Evolutionary conservation across 176 grass and related monocot species (phyloP), one percentile per base, ranked within the genome.

Genomic region (Triticum timopheevii): DNA sequence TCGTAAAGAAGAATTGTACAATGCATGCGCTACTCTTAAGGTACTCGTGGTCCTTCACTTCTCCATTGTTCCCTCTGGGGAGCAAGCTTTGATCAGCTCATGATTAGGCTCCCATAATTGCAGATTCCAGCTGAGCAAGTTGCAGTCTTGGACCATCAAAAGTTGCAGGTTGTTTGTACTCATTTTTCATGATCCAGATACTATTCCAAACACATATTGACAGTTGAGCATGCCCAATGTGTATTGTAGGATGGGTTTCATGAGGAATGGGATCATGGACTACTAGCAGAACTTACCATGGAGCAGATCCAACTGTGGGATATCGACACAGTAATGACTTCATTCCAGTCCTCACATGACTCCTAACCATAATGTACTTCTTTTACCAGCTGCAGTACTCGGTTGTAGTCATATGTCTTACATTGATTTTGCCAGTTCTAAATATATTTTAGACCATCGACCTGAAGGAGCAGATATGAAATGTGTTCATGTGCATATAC

Each of bases 201-300:
- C 22, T 68, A 22, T 62, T 86, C 11, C 39, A 82, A 81, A 72
- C 2, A 49, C 52, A 3, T 40, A 24, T 24, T 75, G 44, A 50
- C 4, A 17, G 3, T 10, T 44, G 30, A 77, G 13, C 16, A n/a
- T 77, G 2, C 10, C 13, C 4, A 13, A 12, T 85, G 28, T 34
- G 76, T 49, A 76, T 88, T 54, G 33, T 9, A 98, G 96, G 96
- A 98, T 85, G 96, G 93, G 73, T 98, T 98, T 85, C 65, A 85
- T 77, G 91, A 95, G 80, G 80, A 80, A 86, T 98, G 93, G 96
- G 86, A 98, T 44, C 86, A 86, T 92, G 65, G 84, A 39, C 54
- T 98, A 79, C 66, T 98, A 85, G 81, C 91, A 44, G 73, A 79
- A 62, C 31, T 92, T 89, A 92, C 90, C 80, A 73, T 90, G 84